Percentiles rank a stretch among this genome's conserved stretches.
phyloP scores from a whole-genome alignment of 1,139 yeast genomes.

The Meyerozyma elateridarum region DNA sequence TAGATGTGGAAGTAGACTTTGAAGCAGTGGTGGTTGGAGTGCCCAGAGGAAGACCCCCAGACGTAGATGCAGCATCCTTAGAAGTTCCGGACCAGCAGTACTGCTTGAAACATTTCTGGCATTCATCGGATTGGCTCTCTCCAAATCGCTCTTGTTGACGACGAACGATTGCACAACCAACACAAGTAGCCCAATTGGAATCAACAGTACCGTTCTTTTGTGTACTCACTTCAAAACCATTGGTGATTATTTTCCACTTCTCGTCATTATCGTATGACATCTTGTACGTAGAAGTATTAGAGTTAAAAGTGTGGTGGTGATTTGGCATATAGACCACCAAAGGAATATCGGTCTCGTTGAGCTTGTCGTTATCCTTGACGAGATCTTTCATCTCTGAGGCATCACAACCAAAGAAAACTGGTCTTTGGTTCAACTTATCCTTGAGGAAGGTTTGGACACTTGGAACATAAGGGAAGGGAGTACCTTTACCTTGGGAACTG shows the following conservation, averaged over 20 bases:
- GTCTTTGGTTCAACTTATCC: conserved; percentile 27
- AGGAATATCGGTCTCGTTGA: conserved; percentile 34
- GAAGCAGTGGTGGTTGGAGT: conserved; percentile 6
- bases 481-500: conserved; percentile 12
- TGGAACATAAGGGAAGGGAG: conserved; percentile 41
- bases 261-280: conserved; percentile 36
- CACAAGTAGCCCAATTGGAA: conserved; percentile 37
- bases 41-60: conserved; percentile 8
- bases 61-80: conserved; percentile 16
- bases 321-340: conserved; percentile 39
- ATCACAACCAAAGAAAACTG: conserved; percentile 57
- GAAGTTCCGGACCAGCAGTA: conserved; percentile 39
- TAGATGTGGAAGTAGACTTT: conserved; percentile 6
- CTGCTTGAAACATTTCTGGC: conserved; percentile 32
- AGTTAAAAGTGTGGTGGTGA: conserved; percentile 22
- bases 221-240: conserved; percentile 38
- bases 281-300: conserved; percentile 38
- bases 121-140: conserved; percentile 34
- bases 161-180: conserved; percentile 44
- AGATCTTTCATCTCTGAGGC: conserved; percentile 20
- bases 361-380: conserved; percentile 19
- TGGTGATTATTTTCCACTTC: conserved; percentile 25
- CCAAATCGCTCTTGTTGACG: conserved; percentile 39
- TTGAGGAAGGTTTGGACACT: conserved; percentile 24
- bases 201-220: conserved; percentile 34